phyloP scores from a whole-genome alignment of 2,329 filamentous ascomycete genomes.

The Endocalyx cinctus region DNA sequence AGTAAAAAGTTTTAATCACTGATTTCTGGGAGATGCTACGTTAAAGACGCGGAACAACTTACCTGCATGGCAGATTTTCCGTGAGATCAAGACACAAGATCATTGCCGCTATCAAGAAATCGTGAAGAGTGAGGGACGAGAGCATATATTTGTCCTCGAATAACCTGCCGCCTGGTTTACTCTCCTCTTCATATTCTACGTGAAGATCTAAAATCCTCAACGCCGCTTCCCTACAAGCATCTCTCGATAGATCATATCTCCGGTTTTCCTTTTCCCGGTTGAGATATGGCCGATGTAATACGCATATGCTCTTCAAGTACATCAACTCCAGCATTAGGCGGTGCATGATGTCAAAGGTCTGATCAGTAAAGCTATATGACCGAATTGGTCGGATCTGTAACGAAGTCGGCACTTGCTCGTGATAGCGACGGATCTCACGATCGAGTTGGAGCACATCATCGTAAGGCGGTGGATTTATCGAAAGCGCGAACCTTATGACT shows the following conservation, averaged over 20 bases:
- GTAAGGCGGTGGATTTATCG: conserved; percentile 30
- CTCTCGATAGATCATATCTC: conserved; percentile 34
- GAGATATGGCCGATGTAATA: conserved; percentile 46
- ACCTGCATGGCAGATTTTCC: conserved; percentile 35
- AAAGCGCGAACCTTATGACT: conserved; percentile 37
- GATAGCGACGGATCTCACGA: conserved; percentile 34
- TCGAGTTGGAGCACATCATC: conserved; percentile 36
- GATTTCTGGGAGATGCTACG: neutral
- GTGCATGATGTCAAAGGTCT: conserved; percentile 42
- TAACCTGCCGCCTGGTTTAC: conserved; percentile 44
- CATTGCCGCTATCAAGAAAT: conserved; percentile 57
- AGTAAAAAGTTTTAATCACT: conserved; percentile 16
- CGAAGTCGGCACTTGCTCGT: conserved; percentile 32
- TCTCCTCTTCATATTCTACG: conserved; percentile 41
- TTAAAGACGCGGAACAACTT: conserved; percentile 8
- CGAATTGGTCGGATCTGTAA: conserved; percentile 38
- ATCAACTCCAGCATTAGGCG: conserved; percentile 44
- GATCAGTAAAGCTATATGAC: conserved; percentile 37
- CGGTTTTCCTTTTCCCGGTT: conserved; percentile 33
- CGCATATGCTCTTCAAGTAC: conserved; percentile 44
- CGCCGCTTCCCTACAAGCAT: conserved; percentile 38
- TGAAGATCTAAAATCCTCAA: conserved; percentile 42
- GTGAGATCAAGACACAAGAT: conserved; percentile 50
- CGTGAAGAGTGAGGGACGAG: conserved; percentile 47
- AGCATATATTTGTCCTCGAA: conserved; percentile 50